phyloP scores from a whole-genome alignment of 116 monocot species.

The Zostera marina region DNA sequence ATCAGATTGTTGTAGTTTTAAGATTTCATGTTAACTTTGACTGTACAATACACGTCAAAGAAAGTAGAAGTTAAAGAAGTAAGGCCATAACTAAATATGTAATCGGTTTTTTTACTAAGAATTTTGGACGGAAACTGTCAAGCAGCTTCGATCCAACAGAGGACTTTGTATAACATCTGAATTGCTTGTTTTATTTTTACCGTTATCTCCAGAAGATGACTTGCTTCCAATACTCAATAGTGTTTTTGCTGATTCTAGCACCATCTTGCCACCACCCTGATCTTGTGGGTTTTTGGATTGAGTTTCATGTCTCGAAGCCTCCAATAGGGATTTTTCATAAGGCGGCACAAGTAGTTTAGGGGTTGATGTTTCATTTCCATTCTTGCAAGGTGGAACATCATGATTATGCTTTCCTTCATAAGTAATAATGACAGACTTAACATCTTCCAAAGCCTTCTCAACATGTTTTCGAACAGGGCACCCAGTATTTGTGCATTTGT shows the following conservation, averaged over 20 bases:
- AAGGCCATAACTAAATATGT: background rate
- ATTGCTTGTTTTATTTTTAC: constrained; percentile 5
- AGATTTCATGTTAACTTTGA: no score
- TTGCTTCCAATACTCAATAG: constrained; percentile 26
- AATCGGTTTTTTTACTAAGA: constrained; percentile 3
- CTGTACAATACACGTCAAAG: background rate
- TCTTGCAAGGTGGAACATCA: constrained; percentile 6
- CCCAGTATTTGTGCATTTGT: constrained; percentile 13
- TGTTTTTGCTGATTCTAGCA: constrained; percentile 31
- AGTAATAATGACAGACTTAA: constrained; percentile 11
- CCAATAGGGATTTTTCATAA: background rate
- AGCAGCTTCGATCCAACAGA: constrained; percentile 17
- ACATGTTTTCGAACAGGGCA: constrained; percentile 22
- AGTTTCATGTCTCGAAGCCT: constrained; percentile 2
- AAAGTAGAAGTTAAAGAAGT: background rate
- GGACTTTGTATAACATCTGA: constrained; percentile 15
- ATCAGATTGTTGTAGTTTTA: no score
- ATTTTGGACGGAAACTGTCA: constrained; percentile 31
- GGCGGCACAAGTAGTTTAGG: background rate
- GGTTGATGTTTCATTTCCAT: constrained; percentile 11
- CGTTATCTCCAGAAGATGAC: constrained; percentile 12
- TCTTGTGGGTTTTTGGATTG: constrained; percentile 5
- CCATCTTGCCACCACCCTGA: constrained; percentile 12
- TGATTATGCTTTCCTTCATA: constrained; percentile 24
- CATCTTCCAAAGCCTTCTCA: constrained; percentile 11